Evolutionary conservation across 768 basidiomycete genomes (phyloP).

Genomic region (Xerocomus spinulosus): DNA sequence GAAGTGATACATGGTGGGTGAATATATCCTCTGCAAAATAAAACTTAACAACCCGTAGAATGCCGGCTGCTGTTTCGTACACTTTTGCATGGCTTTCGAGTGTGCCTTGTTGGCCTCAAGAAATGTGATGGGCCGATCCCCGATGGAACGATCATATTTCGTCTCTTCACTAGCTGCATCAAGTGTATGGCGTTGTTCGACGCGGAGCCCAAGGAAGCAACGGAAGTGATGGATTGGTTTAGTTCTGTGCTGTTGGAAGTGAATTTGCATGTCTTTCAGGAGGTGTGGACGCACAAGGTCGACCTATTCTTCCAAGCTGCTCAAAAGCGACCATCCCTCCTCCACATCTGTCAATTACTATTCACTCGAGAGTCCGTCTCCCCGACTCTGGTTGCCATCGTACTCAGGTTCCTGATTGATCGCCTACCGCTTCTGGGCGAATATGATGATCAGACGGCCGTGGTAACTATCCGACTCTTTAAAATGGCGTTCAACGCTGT

Average conservation of each 20-base stretch:
- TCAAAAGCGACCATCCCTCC: constrained; percentile 69
- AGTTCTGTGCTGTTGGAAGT: constrained; percentile 72
- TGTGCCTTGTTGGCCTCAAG: constrained; percentile 69
- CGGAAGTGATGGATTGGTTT: constrained; percentile 82
- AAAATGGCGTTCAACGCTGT: constrained; percentile 95
- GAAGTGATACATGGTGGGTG: constrained; percentile 71
- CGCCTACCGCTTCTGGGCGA: constrained; percentile 81
- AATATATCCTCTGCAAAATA: background rate
- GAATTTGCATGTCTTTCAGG: constrained; percentile 89
- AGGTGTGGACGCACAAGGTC: constrained; percentile 93
- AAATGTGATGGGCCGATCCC: constrained; percentile 75
- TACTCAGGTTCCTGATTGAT: constrained; percentile 81
- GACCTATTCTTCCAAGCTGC: constrained; percentile 83
- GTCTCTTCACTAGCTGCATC: constrained; percentile 82
- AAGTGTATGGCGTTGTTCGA: constrained; percentile 83
- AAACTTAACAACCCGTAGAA: constrained; percentile 44
- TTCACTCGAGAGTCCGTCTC: constrained; percentile 75
- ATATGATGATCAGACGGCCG: constrained; percentile 74
- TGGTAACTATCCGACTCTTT: constrained; percentile 85
- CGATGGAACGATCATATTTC: constrained; percentile 82
- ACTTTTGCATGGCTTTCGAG: constrained; percentile 82
- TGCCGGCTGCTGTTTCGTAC: constrained; percentile 83
- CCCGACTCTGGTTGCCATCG: constrained; percentile 80
- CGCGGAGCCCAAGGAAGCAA: constrained; percentile 58
- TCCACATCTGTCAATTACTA: constrained; percentile 81